These are phyloP conservation scores for Fraxinus sp. DNA, from an alignment of 305 asterid genomes.

Conservation along the genomic window DNA sequence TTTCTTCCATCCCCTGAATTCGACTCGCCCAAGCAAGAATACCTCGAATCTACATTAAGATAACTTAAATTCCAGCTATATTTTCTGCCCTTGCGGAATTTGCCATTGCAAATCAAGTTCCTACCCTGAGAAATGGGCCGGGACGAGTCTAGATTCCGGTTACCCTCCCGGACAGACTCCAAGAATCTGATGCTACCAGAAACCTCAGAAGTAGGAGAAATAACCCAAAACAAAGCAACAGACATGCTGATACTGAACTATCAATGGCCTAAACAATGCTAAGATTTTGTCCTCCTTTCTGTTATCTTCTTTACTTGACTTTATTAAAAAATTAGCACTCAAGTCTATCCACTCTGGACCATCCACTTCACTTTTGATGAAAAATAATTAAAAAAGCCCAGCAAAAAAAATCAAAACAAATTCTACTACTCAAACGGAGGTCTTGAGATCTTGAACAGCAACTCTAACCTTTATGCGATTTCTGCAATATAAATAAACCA, in stretches of 20 bases:
- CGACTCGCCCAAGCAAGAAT: conserved; percentile 34
- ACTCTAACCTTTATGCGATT: conserved; percentile 25
- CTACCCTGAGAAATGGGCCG: conserved; percentile 30
- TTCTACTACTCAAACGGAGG: background rate
- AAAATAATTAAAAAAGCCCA: background rate
- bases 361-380: background rate
- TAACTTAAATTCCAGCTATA: conserved; percentile 36
- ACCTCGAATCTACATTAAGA: conserved; percentile 28
- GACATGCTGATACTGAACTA: conserved; percentile 47
- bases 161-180: conserved; percentile 55
- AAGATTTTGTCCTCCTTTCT: conserved; percentile 26
- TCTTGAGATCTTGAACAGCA: conserved; percentile 22
- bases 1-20: conserved; percentile 33
- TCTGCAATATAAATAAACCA: conserved; percentile 35
- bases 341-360: background rate
- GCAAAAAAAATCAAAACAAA: background rate
- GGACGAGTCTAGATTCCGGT: conserved; percentile 39
- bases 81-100: conserved; percentile 42
- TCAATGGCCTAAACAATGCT: conserved; percentile 27
- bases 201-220: conserved; percentile 61
- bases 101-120: conserved; percentile 33
- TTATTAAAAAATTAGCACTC: background rate
- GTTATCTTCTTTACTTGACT: conserved; percentile 1
- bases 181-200: conserved; percentile 49
- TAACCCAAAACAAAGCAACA: conserved; percentile 66